Conservation (phyloP, 495 filamentous ascomycete genomes). For the Xylaria intraflava region DNA sequence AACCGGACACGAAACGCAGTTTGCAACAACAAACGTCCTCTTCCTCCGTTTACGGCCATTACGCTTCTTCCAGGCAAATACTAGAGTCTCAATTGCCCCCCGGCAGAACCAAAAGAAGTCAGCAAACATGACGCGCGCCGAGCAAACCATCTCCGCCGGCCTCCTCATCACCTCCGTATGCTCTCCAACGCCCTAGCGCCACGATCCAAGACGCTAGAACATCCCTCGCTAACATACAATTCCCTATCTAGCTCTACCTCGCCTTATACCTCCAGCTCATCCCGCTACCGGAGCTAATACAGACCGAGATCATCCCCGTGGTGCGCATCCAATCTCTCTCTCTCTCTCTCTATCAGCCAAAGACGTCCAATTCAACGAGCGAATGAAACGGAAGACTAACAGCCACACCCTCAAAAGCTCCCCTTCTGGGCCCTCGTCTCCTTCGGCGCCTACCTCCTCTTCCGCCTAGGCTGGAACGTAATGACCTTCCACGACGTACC, state of each 20-base stretch:
- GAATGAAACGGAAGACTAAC: background rate
- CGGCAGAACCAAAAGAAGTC: background rate
- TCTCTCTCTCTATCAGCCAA: background rate
- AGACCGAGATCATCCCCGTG: slow-evolving; percentile 64
- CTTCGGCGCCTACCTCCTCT: slow-evolving; percentile 89
- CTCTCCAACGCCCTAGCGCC: background rate
- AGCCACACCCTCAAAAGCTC: slow-evolving; percentile 47
- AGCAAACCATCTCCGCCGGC: slow-evolving; percentile 81
- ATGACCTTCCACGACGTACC: slow-evolving; percentile 96
- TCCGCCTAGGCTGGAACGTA: slow-evolving; percentile 84
- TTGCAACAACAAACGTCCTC: too few relatives aligned
- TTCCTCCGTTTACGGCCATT: too few relatives aligned
- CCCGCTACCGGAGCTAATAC: slow-evolving; percentile 69
- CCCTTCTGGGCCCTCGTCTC: slow-evolving; percentile 89
- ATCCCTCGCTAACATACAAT: background rate
- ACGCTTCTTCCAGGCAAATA: too few relatives aligned
- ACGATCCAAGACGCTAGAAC: background rate
- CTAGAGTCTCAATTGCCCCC: too few relatives aligned
- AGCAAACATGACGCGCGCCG: slow-evolving; percentile 77
- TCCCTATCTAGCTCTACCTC: slow-evolving; percentile 65
- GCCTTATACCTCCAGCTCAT: slow-evolving; percentile 77
- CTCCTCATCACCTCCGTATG: slow-evolving; percentile 80
- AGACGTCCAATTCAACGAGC: background rate
- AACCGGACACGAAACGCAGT: too few relatives aligned
- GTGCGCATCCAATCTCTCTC: slow-evolving; percentile 36